These are phyloP conservation scores for Vitis hybrid DNA, from an alignment of 177 flowering plant species.

Conservation along the genomic window DNA sequence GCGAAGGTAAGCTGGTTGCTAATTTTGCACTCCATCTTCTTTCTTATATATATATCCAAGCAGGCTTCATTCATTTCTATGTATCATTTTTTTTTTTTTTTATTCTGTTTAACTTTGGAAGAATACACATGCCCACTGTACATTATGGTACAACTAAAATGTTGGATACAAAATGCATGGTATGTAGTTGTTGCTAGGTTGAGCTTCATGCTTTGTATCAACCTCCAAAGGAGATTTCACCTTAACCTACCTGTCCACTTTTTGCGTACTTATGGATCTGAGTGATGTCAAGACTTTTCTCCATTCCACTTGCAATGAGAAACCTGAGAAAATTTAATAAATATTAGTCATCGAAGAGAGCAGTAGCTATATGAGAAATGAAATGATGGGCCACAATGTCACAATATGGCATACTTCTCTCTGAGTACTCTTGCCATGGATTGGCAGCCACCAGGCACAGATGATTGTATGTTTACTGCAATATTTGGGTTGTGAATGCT, in stretches of 20 bases:
- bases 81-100: too few species aligned
- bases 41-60: too few species aligned
- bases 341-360: not conserved
- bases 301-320: constrained; percentile 46
- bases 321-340: constrained; percentile 41
- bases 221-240: not conserved
- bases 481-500: constrained; percentile 94
- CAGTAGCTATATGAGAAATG: not conserved
- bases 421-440: constrained; percentile 47
- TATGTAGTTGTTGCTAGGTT: too few species aligned
- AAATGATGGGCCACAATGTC: too few species aligned
- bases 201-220: too few species aligned
- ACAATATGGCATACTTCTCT: constrained; percentile 46
- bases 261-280: constrained; percentile 45
- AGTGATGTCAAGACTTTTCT: constrained; percentile 50
- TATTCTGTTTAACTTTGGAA: too few species aligned
- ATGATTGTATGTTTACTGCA: constrained; percentile 81
- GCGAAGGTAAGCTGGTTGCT: too few species aligned
- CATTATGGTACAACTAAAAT: too few species aligned
- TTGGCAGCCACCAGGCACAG: constrained; percentile 63
- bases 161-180: too few species aligned
- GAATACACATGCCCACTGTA: too few species aligned
- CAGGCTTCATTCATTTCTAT: too few species aligned
- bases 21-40: too few species aligned
- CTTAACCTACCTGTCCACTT: constrained; percentile 23